A percentile compares a stretch with the other conserved stretches of the same genome.
Evolutionary conservation across 805 yeast species (phyloP).

Genomic region (Barnettozyma sp.): DNA sequence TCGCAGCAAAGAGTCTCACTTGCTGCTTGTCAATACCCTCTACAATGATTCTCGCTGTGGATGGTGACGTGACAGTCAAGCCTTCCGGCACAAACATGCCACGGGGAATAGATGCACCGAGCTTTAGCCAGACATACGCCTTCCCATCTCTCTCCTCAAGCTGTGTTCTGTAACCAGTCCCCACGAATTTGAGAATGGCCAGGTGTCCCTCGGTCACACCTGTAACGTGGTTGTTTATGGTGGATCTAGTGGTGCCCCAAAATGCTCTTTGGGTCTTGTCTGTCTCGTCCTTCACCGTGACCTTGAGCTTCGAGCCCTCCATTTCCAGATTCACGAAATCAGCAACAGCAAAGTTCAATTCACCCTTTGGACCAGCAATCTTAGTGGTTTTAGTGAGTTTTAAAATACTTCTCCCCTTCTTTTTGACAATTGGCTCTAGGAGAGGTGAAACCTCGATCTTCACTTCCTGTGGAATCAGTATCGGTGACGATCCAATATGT

Average conservation of each 20-base stretch:
- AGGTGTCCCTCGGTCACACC: slow-evolving; percentile 95
- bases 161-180: slow-evolving; percentile 93
- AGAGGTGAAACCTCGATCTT: slow-evolving; percentile 39
- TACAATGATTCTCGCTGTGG: slow-evolving; percentile 76
- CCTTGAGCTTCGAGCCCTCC: slow-evolving; percentile 37
- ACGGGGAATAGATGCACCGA: slow-evolving; percentile 82
- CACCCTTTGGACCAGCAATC: slow-evolving; percentile 75
- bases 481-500: slow-evolving; percentile 77
- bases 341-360: slow-evolving; percentile 57
- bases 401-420: slow-evolving; percentile 58
- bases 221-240: slow-evolving; percentile 65
- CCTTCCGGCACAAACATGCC: slow-evolving; percentile 73
- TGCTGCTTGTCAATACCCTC: slow-evolving; percentile 88
- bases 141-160: slow-evolving; percentile 48
- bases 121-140: slow-evolving; percentile 64
- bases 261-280: slow-evolving; percentile 70
- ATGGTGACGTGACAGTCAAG: slow-evolving; percentile 66
- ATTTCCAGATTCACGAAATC: slow-evolving; percentile 49
- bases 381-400: slow-evolving; percentile 51
- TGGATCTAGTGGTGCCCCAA: slow-evolving; percentile 92
- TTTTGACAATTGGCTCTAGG: slow-evolving; percentile 49
- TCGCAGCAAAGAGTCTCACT: slow-evolving; percentile 83
- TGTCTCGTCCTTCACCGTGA: slow-evolving; percentile 50
- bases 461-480: slow-evolving; percentile 60
- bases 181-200: slow-evolving; percentile 80